Evolutionary conservation across 768 basidiomycete genomes (phyloP).

Genomic region (Leccinum variicolor): DNA sequence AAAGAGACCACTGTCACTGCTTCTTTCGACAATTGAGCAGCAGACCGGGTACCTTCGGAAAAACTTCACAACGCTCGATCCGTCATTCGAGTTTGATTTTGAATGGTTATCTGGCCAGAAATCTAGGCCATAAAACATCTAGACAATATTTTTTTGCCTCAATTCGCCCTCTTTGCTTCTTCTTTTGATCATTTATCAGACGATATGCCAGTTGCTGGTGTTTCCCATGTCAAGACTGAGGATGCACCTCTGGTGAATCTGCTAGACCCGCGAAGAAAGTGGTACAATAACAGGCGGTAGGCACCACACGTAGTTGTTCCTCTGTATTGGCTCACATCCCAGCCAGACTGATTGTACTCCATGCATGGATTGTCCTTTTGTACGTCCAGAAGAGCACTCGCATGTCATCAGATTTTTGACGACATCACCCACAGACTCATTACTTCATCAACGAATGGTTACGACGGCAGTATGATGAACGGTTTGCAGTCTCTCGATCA

Average conservation of each 20-base stretch:
- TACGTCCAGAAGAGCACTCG: conserved; percentile 27
- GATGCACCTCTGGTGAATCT: conserved; percentile 47
- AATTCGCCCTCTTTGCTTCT: background rate
- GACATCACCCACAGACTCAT: conserved; percentile 47
- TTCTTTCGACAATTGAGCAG: no score
- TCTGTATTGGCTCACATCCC: background rate
- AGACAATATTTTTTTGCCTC: background rate
- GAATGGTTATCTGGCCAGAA: background rate
- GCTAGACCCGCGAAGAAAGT: conserved; percentile 62
- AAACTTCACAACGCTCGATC: background rate
- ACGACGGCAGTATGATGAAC: conserved; percentile 80
- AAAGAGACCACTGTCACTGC: no score
- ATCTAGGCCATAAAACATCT: background rate
- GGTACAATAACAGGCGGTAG: conserved; percentile 75
- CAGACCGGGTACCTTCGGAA: background rate
- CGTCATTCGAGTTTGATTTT: background rate
- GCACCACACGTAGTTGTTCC: conserved; percentile 5
- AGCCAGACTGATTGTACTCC: conserved; percentile 54
- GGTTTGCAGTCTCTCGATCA: conserved; percentile 65
- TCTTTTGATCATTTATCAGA: background rate
- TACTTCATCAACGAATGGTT: conserved; percentile 74
- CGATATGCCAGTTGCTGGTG: conserved; percentile 47
- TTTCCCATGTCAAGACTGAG: conserved; percentile 25
- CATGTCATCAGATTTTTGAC: background rate
- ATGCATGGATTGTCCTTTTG: conserved; percentile 70